Conservation (phyloP, 2,329 filamentous ascomycete genomes). For the Nemania bipapillata region DNA sequence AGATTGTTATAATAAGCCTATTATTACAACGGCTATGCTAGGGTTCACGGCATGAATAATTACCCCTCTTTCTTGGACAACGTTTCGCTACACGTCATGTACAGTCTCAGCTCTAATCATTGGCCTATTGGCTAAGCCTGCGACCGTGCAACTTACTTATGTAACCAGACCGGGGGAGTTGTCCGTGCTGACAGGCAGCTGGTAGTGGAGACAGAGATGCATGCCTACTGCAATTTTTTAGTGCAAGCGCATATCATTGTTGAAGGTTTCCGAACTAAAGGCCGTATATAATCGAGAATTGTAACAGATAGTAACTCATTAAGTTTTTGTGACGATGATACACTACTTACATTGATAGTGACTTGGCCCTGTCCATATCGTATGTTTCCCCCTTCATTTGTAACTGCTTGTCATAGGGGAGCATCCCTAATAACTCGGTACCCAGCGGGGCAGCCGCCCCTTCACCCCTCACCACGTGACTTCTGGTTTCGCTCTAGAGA, state of each 20-base stretch:
- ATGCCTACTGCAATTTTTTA: too few species aligned
- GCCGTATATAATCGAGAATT: neutral
- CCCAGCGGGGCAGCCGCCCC: neutral
- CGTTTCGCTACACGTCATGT: slow-evolving; percentile 16
- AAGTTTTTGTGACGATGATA: too few species aligned
- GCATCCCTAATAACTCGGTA: neutral
- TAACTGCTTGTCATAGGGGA: neutral
- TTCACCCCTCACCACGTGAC: slow-evolving; percentile 20
- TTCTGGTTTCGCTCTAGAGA: neutral
- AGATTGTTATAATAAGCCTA: slow-evolving; percentile 23
- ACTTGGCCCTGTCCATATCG: neutral
- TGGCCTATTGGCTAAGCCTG: neutral
- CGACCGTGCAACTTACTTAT: neutral
- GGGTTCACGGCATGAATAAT: slow-evolving; percentile 22
- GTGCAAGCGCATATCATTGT: too few species aligned
- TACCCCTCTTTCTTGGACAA: slow-evolving; percentile 23
- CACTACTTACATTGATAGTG: neutral
- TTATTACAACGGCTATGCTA: slow-evolving; percentile 22
- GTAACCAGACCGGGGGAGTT: too few species aligned
- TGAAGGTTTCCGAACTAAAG: neutral
- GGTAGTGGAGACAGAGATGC: too few species aligned
- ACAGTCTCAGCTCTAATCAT: slow-evolving; percentile 15
- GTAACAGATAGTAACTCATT: neutral
- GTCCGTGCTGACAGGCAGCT: too few species aligned
- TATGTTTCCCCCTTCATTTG: slow-evolving; percentile 16